A percentile compares a stretch with the other conserved stretches of the same genome.
phyloP scores from a whole-genome alignment of 2,329 filamentous ascomycete genomes.

The Gaeumannomyces tritici region DNA sequence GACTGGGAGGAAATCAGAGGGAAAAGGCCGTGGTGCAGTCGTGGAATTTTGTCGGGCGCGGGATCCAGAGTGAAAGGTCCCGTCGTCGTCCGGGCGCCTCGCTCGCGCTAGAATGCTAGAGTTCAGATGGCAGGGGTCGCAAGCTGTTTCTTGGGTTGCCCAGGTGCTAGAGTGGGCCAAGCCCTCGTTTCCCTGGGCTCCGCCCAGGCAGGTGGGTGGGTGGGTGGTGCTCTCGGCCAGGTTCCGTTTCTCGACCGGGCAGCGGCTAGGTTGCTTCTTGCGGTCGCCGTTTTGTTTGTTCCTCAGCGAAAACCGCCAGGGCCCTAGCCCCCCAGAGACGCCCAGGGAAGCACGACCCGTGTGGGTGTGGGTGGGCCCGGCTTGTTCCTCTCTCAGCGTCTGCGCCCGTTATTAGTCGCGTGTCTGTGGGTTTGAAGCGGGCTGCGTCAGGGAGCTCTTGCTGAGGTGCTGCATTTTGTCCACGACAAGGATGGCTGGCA shows the following conservation, averaged over 20 bases:
- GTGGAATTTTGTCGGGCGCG: not conserved
- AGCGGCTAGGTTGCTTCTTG: not conserved
- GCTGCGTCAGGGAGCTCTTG: not conserved
- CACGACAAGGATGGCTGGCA: no score
- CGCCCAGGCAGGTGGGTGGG: not conserved
- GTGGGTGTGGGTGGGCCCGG: not conserved
- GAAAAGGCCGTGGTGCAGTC: not conserved
- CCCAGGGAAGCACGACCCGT: not conserved
- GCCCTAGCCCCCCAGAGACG: no score
- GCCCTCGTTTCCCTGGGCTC: not conserved
- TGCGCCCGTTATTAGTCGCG: not conserved
- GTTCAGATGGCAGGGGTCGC: not conserved
- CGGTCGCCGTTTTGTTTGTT: not conserved
- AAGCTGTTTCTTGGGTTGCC: not conserved
- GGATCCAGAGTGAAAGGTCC: not conserved
- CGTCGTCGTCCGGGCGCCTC: not conserved
- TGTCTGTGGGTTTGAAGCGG: not conserved
- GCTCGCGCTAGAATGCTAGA: not conserved
- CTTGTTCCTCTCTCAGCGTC: not conserved
- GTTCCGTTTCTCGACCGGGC: not conserved
- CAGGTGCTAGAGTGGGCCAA: not conserved
- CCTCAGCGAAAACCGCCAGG: not conserved
- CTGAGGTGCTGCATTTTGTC: no score
- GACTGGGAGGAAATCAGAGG: not conserved
- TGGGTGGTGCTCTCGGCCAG: not conserved